phyloP scores from a whole-genome alignment of 441 rosid genomes.

The Corymbia calophylla region DNA sequence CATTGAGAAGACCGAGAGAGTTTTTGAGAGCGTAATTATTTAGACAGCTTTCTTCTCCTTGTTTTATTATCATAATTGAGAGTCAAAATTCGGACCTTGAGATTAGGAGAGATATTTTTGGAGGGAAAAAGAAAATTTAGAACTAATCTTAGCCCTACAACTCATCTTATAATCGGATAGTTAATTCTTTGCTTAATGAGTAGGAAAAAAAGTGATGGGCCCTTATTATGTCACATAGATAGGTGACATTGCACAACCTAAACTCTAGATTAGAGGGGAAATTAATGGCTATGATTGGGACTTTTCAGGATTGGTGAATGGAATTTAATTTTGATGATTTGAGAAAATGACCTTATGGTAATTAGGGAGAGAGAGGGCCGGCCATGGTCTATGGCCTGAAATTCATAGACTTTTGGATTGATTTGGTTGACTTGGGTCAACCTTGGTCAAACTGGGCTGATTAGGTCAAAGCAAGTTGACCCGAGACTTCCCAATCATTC shows the following conservation, averaged over 20 bases:
- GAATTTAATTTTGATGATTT: too few species aligned
- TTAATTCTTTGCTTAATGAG: background rate
- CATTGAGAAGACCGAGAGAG: background rate
- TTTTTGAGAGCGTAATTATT: background rate
- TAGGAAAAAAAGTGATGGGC: background rate
- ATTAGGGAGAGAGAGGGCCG: background rate
- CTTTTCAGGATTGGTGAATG: background rate
- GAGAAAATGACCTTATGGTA: background rate
- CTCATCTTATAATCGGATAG: background rate
- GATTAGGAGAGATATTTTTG: background rate
- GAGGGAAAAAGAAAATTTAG: background rate
- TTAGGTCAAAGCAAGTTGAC: background rate
- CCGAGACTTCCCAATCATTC: background rate
- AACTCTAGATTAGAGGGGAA: background rate
- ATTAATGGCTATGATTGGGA: background rate
- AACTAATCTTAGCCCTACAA: background rate
- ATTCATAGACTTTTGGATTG: background rate
- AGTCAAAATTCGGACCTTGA: fast-evolving
- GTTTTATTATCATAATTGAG: background rate
- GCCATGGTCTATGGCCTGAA: background rate
- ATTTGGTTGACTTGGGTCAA: background rate
- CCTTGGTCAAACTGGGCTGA: too few species aligned
- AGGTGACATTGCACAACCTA: background rate
- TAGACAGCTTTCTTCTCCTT: background rate
- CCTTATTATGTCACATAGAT: background rate